Conservation (phyloP, 495 filamentous ascomycete genomes). For the Talaromyces borbonicus region DNA sequence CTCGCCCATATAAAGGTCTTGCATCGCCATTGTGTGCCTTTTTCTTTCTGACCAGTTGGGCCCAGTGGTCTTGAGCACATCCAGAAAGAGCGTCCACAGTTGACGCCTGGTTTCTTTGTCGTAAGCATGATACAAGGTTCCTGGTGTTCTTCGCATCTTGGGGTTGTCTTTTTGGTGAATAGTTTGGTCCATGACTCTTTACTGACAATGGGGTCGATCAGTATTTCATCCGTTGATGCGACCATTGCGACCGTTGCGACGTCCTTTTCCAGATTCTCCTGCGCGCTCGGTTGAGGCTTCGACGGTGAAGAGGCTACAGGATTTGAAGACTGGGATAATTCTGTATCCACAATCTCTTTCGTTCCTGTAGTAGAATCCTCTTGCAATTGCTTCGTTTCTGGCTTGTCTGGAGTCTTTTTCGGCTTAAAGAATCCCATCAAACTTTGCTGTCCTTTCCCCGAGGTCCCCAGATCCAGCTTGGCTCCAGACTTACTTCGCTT, state of each 20-base stretch:
- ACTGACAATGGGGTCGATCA: slow-evolving; percentile 60
- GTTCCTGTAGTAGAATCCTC: not conserved
- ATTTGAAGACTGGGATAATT: not conserved
- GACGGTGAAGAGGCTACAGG: not conserved
- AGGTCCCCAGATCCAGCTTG: slow-evolving; percentile 10
- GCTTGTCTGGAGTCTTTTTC: slow-evolving; percentile 21
- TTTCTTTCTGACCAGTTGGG: slow-evolving; percentile 73
- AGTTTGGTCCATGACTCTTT: slow-evolving; percentile 84
- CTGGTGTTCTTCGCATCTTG: slow-evolving; percentile 70
- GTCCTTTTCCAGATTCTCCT: not conserved
- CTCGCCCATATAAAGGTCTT: slow-evolving; percentile 85
- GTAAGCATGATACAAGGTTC: slow-evolving; percentile 74
- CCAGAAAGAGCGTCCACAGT: slow-evolving; percentile 78
- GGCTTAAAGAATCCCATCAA: slow-evolving; percentile 78
- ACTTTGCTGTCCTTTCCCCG: slow-evolving; percentile 56
- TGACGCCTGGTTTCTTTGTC: slow-evolving; percentile 81
- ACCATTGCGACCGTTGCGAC: not conserved
- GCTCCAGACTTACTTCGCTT: slow-evolving; percentile 41
- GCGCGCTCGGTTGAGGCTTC: not conserved
- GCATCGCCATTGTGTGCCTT: slow-evolving; percentile 74
- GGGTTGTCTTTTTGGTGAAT: slow-evolving; percentile 62
- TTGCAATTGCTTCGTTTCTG: not conserved
- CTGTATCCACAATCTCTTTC: not conserved
- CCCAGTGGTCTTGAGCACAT: slow-evolving; percentile 75
- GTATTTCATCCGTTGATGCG: slow-evolving; percentile 13